Conservation (phyloP, 495 filamentous ascomycete genomes). For the Neurospora intermedia region DNA sequence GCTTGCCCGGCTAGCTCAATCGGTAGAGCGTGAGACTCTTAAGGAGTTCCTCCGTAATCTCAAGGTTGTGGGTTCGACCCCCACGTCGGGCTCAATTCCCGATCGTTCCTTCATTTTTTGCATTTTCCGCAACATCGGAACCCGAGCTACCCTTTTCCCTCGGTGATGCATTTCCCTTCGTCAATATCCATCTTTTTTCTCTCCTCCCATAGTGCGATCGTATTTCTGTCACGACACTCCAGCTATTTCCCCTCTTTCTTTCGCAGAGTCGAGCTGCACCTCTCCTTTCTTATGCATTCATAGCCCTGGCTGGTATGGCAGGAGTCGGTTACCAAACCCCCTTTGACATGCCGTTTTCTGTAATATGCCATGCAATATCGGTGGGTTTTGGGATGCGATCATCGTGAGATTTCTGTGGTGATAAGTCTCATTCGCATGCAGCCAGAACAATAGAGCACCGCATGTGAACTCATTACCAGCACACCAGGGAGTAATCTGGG, state of each 20-base stretch:
- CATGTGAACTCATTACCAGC: not conserved
- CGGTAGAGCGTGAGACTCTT: constrained; percentile 68
- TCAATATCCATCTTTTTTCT: not conserved
- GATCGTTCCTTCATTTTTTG: not conserved
- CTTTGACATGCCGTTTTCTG: not conserved
- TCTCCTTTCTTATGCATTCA: not conserved
- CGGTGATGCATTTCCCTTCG: not conserved
- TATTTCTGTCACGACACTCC: not conserved
- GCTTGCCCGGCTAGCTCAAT: constrained; percentile 45
- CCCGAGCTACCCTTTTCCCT: not conserved
- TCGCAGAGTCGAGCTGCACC: not conserved
- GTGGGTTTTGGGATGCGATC: not conserved
- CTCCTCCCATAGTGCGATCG: not conserved
- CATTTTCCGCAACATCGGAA: constrained; percentile 1
- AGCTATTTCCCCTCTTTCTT: not conserved
- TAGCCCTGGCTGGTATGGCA: not conserved
- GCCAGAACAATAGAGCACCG: not conserved
- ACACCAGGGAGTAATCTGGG: not conserved
- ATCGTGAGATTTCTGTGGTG: too few relatives aligned
- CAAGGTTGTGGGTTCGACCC: not conserved
- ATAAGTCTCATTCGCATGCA: not conserved
- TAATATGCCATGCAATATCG: not conserved
- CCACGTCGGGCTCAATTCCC: not conserved
- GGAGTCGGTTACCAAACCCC: not conserved
- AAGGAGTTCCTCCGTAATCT: constrained; percentile 20